Conservation (phyloP, 2,329 filamentous ascomycete genomes). For the Botrytis elliptica region DNA sequence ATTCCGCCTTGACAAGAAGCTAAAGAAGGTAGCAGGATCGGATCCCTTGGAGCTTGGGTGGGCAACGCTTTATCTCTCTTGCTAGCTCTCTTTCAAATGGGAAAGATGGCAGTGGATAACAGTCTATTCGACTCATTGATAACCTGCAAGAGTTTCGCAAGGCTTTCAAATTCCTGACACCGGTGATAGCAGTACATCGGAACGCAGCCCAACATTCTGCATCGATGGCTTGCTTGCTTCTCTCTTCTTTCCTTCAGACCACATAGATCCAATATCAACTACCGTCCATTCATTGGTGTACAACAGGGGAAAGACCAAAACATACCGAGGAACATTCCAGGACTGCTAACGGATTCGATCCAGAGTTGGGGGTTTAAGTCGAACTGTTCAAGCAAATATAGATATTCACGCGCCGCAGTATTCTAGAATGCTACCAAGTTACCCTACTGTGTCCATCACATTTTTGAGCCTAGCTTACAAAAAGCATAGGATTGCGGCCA, state of each 20-base stretch:
- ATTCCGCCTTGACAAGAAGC: neutral
- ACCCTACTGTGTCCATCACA: neutral
- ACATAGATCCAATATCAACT: neutral
- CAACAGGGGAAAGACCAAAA: neutral
- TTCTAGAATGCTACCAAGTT: neutral
- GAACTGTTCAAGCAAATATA: neutral
- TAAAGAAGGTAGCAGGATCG: neutral
- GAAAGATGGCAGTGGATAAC: neutral
- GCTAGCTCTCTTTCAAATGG: neutral
- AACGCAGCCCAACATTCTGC: neutral
- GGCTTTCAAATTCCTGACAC: neutral
- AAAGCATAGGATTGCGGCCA: neutral
- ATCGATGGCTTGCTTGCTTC: neutral
- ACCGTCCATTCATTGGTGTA: neutral
- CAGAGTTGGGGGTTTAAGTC: neutral
- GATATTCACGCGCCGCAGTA: neutral
- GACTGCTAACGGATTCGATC: neutral
- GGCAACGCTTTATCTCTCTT: neutral
- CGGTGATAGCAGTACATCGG: neutral
- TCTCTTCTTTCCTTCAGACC: neutral
- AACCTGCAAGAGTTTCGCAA: neutral
- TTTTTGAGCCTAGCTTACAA: neutral
- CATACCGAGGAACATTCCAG: neutral
- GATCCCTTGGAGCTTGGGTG: neutral
- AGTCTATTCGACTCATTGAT: neutral